Evolutionary conservation across 1,139 yeast genomes (phyloP).

Genomic region (Meyerozyma sp.): DNA sequence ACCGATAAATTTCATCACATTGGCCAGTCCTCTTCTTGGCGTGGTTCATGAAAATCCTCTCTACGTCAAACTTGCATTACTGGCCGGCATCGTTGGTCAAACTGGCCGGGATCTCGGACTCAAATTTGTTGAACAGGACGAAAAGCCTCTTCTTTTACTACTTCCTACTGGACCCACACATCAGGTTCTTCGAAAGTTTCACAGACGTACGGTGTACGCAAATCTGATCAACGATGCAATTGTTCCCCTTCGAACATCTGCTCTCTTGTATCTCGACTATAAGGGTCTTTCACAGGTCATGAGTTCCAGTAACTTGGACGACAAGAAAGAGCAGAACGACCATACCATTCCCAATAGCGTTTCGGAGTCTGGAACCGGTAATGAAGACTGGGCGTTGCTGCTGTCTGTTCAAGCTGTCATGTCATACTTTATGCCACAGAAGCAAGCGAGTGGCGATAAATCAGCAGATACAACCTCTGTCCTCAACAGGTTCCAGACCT

Average conservation of each 20-base stretch:
- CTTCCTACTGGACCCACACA: conserved; percentile 84
- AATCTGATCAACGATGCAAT: conserved; percentile 86
- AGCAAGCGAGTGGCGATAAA: conserved; percentile 24
- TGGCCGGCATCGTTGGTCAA: conserved; percentile 86
- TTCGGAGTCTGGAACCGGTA: background rate
- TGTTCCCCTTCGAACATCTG: conserved; percentile 82
- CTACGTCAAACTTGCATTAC: conserved; percentile 76
- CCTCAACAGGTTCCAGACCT: conserved; percentile 27
- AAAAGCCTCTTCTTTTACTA: conserved; percentile 62
- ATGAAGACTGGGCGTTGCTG: conserved; percentile 11
- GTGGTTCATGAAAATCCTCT: conserved; percentile 81
- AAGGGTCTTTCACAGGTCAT: conserved; percentile 24
- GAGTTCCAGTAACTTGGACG: conserved; percentile 7
- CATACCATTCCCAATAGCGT: conserved; percentile 3
- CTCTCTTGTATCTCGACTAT: conserved; percentile 67
- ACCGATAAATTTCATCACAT: conserved; percentile 78
- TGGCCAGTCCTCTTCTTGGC: conserved; percentile 89
- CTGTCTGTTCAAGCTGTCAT: conserved; percentile 43
- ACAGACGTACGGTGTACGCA: conserved; percentile 70
- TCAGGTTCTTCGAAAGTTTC: conserved; percentile 54
- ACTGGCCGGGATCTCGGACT: conserved; percentile 92
- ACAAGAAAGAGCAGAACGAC: conserved; percentile 8
- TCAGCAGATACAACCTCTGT: conserved; percentile 4
- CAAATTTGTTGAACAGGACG: conserved; percentile 27
- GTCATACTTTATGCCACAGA: conserved; percentile 43